Evolutionary conservation across 2,329 filamentous ascomycete species (phyloP).

Genomic region (Penicillium sp.): DNA sequence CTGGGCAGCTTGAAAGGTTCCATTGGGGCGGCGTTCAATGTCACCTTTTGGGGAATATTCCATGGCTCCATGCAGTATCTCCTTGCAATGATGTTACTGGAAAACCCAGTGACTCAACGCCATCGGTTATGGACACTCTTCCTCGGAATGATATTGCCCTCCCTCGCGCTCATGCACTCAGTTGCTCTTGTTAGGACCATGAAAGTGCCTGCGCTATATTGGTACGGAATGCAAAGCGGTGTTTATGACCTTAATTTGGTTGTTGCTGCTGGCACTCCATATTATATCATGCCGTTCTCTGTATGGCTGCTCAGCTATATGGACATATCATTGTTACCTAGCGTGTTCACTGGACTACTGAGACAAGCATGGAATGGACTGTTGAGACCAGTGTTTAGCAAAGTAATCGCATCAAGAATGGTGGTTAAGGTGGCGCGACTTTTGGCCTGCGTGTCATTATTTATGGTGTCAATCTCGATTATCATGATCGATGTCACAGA

Average conservation of each 20-base stretch:
- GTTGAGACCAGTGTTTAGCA: neutral
- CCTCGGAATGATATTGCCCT: neutral
- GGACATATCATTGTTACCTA: neutral
- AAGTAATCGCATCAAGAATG: neutral
- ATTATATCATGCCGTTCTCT: neutral
- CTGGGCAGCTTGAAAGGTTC: neutral
- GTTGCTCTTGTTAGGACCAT: neutral
- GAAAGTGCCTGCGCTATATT: neutral
- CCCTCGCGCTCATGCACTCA: neutral
- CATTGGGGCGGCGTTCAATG: neutral
- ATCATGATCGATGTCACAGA: neutral
- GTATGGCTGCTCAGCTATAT: neutral
- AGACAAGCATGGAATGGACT: too few relatives aligned
- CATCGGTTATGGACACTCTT: neutral
- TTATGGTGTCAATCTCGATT: neutral
- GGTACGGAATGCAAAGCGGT: neutral
- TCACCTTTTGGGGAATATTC: neutral
- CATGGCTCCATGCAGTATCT: neutral
- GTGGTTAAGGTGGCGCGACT: neutral
- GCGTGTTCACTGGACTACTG: too few relatives aligned
- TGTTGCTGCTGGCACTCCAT: neutral
- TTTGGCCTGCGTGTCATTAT: neutral
- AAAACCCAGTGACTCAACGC: neutral
- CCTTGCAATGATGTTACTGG: neutral
- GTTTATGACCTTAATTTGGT: neutral